These are phyloP conservation scores for Colletotrichum endophyticum DNA, from an alignment of 2,329 filamentous ascomycete genomes.

Conservation along the genomic window DNA sequence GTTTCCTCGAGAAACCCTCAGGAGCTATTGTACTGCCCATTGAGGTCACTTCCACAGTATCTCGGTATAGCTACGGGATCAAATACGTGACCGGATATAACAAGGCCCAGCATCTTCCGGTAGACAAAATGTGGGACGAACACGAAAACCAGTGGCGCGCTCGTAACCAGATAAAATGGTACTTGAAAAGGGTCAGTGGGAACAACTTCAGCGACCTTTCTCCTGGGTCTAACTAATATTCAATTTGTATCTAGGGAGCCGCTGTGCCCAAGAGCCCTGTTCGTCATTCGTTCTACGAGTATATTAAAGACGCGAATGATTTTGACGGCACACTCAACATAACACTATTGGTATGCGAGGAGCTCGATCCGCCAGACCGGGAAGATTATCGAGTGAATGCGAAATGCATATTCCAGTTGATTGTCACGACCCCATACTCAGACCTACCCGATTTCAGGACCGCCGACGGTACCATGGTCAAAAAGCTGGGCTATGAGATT, in stretches of 20 bases:
- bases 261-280: background rate
- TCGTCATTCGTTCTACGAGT: background rate
- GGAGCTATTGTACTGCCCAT: too few relatives aligned
- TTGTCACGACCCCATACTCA: background rate
- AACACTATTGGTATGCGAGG: background rate
- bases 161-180: background rate
- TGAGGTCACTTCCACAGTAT: background rate
- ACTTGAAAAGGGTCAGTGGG: background rate
- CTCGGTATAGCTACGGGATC: background rate
- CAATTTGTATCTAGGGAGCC: background rate
- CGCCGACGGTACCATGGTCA: background rate
- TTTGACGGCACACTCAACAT: background rate
- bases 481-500: background rate
- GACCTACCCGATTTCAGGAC: background rate
- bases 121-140: background rate
- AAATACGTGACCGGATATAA: background rate
- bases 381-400: background rate
- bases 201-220: background rate
- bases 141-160: background rate
- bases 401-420: background rate
- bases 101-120: rapidly evolving
- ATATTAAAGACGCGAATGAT: background rate
- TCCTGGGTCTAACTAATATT: background rate
- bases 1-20: background rate
- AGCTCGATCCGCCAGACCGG: background rate